A percentile compares a stretch with the other conserved stretches of the same genome.
These are phyloP conservation scores for Microsporum audouinii DNA, from an alignment of 2,329 filamentous ascomycete species.

Conservation along the genomic window DNA sequence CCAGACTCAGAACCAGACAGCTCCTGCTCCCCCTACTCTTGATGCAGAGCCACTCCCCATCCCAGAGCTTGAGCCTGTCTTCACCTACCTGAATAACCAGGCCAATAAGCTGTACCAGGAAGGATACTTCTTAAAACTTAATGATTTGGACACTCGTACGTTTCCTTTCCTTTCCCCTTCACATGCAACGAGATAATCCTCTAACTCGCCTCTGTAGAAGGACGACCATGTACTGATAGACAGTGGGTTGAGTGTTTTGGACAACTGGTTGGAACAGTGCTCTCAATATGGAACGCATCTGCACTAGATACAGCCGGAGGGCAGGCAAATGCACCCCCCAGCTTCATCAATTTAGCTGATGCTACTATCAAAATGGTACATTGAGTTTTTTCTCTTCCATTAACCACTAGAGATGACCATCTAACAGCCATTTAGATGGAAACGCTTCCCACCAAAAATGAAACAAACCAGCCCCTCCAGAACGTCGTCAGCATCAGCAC, in stretches of 20 bases:
- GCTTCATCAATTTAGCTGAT: slow-evolving; percentile 94
- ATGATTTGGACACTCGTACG: slow-evolving; percentile 85
- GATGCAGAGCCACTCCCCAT: not conserved
- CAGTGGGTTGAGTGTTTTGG: slow-evolving; percentile 96
- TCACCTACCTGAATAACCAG: slow-evolving; percentile 87
- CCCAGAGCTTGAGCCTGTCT: slow-evolving; percentile 87
- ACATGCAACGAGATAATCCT: not conserved
- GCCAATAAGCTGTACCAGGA: slow-evolving; percentile 95
- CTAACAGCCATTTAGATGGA: slow-evolving; percentile 53
- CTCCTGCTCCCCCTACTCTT: not conserved
- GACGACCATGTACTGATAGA: slow-evolving; percentile 71
- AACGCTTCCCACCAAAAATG: slow-evolving; percentile 71
- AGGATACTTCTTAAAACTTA: slow-evolving; percentile 92
- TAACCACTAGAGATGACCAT: not conserved
- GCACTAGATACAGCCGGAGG: slow-evolving; percentile 80
- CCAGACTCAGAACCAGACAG: not conserved
- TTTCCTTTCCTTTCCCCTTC: slow-evolving; percentile 17
- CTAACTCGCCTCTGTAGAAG: slow-evolving; percentile 49
- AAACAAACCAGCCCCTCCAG: slow-evolving; percentile 69
- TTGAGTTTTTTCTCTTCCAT: slow-evolving; percentile 22
- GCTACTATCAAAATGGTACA: slow-evolving; percentile 92
- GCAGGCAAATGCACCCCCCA: slow-evolving; percentile 73
- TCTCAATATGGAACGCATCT: slow-evolving; percentile 91
- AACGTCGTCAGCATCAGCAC: slow-evolving; percentile 95
- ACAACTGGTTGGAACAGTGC: slow-evolving; percentile 84